Evolutionary conservation across 257 asterid genomes (phyloP).

Genomic region (Solanum appendiculatum): DNA sequence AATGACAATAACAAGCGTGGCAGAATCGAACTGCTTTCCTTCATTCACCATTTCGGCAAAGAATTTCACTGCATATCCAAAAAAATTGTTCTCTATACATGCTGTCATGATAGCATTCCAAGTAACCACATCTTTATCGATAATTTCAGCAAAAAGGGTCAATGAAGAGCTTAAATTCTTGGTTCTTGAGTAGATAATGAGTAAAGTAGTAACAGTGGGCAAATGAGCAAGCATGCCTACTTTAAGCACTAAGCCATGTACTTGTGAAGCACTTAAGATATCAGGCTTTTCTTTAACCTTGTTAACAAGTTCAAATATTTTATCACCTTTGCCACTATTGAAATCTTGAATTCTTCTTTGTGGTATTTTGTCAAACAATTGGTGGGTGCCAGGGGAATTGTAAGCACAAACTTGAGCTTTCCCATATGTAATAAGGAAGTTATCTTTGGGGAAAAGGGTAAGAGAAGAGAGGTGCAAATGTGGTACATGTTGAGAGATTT

Average conservation of each 20-base stretch:
- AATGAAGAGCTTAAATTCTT: conserved; percentile 25
- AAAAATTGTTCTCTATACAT: conserved; percentile 22
- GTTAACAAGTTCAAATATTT: conserved; percentile 25
- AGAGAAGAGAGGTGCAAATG: neutral
- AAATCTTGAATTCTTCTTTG: conserved; percentile 10
- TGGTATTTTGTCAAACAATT: conserved; percentile 26
- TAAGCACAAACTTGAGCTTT: neutral
- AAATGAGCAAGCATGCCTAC: conserved; percentile 36
- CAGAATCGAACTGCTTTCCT: conserved; percentile 32
- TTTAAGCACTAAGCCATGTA: conserved; percentile 45
- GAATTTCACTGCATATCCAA: conserved; percentile 18
- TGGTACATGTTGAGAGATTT: neutral
- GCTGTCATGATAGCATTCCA: conserved; percentile 69
- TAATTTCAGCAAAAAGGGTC: conserved; percentile 34
- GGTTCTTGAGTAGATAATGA: conserved; percentile 43
- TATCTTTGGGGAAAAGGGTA: neutral
- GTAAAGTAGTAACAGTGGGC: conserved; percentile 31
- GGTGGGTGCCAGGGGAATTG: conserved; percentile 19
- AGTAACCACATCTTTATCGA: conserved; percentile 38
- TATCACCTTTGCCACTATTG: conserved; percentile 8
- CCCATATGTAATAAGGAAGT: neutral
- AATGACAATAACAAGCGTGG: conserved; percentile 31
- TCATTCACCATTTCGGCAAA: conserved; percentile 35
- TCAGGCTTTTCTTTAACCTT: conserved; percentile 13
- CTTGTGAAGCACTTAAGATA: conserved; percentile 11